These are phyloP conservation scores for Aspergillus felis DNA, from an alignment of 2,329 filamentous ascomycete species.

Conservation along the genomic window DNA sequence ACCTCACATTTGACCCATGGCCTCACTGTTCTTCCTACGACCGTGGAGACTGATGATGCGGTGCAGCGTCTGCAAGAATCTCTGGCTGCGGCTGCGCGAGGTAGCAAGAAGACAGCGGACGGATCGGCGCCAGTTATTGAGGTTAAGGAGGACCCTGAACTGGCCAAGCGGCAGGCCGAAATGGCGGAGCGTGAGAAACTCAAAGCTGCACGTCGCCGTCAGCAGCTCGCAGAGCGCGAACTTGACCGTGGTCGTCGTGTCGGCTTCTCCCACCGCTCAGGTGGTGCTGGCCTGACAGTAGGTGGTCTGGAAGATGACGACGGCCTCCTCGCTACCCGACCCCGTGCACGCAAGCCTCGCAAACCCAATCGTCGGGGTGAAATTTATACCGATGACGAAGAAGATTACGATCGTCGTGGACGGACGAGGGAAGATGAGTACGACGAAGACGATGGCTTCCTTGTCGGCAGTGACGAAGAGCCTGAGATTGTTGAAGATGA, in stretches of 20 bases:
- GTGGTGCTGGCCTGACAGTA: constrained; percentile 50
- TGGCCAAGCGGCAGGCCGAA: constrained; percentile 58
- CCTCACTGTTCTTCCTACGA: constrained; percentile 54
- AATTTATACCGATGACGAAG: constrained; percentile 48
- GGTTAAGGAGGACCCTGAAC: constrained; percentile 60
- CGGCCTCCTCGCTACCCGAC: constrained; percentile 40
- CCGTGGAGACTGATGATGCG: constrained; percentile 56
- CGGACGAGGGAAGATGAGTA: constrained; percentile 71
- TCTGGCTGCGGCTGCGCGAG: constrained; percentile 53
- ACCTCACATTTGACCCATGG: constrained; percentile 61
- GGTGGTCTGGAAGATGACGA: constrained; percentile 59
- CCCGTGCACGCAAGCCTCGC: constrained; percentile 36
- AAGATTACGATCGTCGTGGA: constrained; percentile 43
- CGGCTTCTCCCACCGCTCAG: constrained; percentile 43
- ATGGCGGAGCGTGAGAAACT: constrained; percentile 56
- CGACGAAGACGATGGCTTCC: constrained; percentile 76
- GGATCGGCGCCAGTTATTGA: constrained; percentile 55
- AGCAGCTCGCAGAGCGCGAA: constrained; percentile 54
- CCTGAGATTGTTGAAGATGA: constrained; percentile 43
- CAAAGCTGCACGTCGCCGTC: constrained; percentile 50
- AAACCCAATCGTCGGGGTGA: constrained; percentile 44
- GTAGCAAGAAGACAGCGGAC: constrained; percentile 47
- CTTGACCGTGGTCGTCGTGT: constrained; percentile 50
- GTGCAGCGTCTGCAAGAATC: constrained; percentile 59
- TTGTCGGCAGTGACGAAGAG: constrained; percentile 52